phyloP scores from a whole-genome alignment of 2,329 filamentous ascomycete species.

The Aureobasidium pullulans region DNA sequence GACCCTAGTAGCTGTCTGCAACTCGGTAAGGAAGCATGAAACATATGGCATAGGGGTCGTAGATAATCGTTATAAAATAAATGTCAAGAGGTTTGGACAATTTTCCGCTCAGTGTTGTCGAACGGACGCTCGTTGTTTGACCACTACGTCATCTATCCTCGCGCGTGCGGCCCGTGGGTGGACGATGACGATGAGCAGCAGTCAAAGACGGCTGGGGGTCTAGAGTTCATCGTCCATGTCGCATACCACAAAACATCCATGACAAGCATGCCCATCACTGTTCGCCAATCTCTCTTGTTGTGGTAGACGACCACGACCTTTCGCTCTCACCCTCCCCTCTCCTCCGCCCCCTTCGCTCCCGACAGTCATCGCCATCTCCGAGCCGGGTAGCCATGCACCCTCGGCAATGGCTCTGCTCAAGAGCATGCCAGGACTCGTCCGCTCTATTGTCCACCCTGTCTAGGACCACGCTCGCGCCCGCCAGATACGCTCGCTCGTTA shows the following conservation, averaged over 20 bases:
- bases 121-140: too few relatives aligned
- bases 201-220: neutral
- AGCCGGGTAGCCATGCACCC: neutral
- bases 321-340: neutral
- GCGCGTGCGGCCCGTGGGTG: slow-evolving; percentile 1
- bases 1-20: too few relatives aligned
- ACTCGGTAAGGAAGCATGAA: too few relatives aligned
- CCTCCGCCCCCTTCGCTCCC: neutral
- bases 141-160: too few relatives aligned
- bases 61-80: too few relatives aligned
- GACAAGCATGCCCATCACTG: slow-evolving; percentile 5
- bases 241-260: neutral
- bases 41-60: too few relatives aligned
- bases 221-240: neutral
- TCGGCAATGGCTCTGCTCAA: slow-evolving; percentile 11
- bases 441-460: neutral
- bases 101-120: too few relatives aligned
- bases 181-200: neutral
- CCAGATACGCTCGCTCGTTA: neutral
- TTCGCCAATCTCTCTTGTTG: neutral
- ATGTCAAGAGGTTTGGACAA: too few relatives aligned
- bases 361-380: neutral
- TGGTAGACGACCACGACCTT: neutral
- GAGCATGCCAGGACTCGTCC: slow-evolving; percentile 2
- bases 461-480: neutral